Evolutionary conservation across 2,329 filamentous ascomycete genomes (phyloP), one percentile per base, ranked within the genome.

Genomic region (Paraphaeosphaeria minitans): DNA sequence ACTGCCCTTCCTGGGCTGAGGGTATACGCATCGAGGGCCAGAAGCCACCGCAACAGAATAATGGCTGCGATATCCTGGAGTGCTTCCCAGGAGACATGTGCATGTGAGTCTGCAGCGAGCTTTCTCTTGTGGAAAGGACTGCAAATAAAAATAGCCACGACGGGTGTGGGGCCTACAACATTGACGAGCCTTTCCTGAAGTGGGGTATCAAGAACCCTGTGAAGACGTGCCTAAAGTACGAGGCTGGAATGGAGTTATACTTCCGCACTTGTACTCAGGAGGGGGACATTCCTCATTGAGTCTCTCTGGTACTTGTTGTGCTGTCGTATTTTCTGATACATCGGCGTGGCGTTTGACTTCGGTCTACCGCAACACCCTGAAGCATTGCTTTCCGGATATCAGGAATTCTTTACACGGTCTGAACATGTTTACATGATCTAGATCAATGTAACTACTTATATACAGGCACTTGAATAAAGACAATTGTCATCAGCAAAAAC

Each of bases 1-100:
- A 59, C 46, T 62, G 59, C 29, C 59, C 59, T 1, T 49, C 53
- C 3, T 55, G 46, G 49, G 49, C 47, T 21, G 41, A 55, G 22
- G 59, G 59, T 6, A 39, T 58, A 3, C 27, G 22, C 14, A 62
- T 62, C 33, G 45, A 59, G 19, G 39, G 43, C 16, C 35, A 39
- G 13, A 39, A 39, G 12, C 39, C 39, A 19, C 41, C 39, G 12
- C 19, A 29, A 29, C 27, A 47, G 13, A 35, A 14, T 14, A 46
- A 37, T 29, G 53, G 19, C 13, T 55, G 53, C 53, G 21, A n/a
- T 13, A 39, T 21, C 8, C 10, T 55, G n/a, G 45, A 33, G 9
- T 53, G 45, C 31, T 13, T 19, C 13, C 27, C 31, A 14, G 8
- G n/a, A 3, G 29, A 55, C 22, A 60, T 42, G 47, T 48, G 46